Evolutionary conservation across 768 basidiomycete species (phyloP), one percentile per base, ranked within the genome.

Genomic region (Mycena metata): DNA sequence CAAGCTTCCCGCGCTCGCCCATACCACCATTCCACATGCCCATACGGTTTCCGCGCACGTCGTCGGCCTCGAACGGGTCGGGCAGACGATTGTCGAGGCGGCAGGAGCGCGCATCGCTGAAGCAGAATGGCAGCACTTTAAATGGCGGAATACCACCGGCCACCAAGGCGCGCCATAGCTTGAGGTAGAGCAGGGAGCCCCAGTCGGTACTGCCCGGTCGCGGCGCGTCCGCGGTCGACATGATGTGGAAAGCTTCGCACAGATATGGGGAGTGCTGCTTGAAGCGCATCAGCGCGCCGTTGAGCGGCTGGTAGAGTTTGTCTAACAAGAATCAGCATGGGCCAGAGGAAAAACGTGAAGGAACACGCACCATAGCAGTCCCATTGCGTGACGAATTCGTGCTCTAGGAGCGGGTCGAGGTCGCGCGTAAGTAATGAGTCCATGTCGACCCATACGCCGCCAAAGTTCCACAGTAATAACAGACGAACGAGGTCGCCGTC

Each of bases 301-400:
- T 98, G 57, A 98, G 86, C 2, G 94, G 89, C 60, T 85, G 82
- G 76, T 93, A 92, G 3, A 86, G 82, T 78, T 93, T 92, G 80
- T 93, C 92, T 93, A 73, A 30, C 21, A 7, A 41, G 46, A 60
- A 23, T 59, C 26, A 72, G 54, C 62, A 41, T 30, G 24, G 19
- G 30, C 35, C n/a, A 24, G 33, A 35, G 30, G 45, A 16, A n/a
- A 35, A 39, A 19, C 7, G 10, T 17, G 11, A 2, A 63, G 26
- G 30, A 42, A 21, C 35, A 35, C 89, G 47, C 76, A 96, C 96
- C 94, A 74, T 98, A 98, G 78, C 97, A 98, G 76, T 99, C 97
- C 97, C 97, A 99, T 75, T 99, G 96, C 2, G 95, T 97, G 12
- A 98, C 95, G 76, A 96, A 99, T 79, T 99, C 97, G 74, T 95